Evolutionary conservation across 2,329 filamentous ascomycete genomes (phyloP).

Genomic region (Fusarium fujikuroi): DNA sequence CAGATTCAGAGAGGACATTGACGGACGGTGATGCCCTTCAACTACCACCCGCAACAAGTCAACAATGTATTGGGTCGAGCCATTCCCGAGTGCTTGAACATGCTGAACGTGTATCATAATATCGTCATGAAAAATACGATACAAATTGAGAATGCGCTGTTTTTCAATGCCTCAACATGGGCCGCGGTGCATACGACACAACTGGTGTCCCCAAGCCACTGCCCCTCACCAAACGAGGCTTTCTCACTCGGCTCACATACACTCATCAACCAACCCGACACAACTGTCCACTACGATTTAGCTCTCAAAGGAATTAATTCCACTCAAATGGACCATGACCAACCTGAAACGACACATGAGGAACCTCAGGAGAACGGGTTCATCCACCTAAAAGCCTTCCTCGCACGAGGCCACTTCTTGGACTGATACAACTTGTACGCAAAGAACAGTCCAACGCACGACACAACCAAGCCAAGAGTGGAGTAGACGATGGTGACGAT

Average conservation of each 20-base stretch:
- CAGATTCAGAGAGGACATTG: not conserved
- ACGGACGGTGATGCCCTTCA: not conserved
- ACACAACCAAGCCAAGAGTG: not conserved
- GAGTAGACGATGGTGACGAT: not conserved
- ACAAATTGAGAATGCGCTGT: not conserved
- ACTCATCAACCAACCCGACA: no score
- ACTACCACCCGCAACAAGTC: not conserved
- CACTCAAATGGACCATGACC: not conserved
- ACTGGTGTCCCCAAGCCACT: not conserved
- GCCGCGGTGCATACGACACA: not conserved
- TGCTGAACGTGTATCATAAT: not conserved
- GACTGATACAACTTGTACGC: not conserved
- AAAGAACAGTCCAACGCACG: not conserved
- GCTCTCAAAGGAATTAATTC: not conserved
- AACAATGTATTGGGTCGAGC: rapidly evolving
- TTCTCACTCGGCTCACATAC: not conserved
- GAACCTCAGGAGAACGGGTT: not conserved
- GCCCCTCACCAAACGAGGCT: not conserved
- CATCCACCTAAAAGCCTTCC: not conserved
- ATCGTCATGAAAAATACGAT: not conserved
- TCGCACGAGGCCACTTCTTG: not conserved
- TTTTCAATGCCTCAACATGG: not conserved
- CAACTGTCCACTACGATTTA: not conserved
- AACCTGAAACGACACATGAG: no score
- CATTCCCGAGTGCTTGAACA: not conserved